Percentiles rank a stretch among this genome's conserved stretches.
phyloP scores from a whole-genome alignment of 225 moss, liverwort and hornwort genomes.

The Thuidium tamariscinum region DNA sequence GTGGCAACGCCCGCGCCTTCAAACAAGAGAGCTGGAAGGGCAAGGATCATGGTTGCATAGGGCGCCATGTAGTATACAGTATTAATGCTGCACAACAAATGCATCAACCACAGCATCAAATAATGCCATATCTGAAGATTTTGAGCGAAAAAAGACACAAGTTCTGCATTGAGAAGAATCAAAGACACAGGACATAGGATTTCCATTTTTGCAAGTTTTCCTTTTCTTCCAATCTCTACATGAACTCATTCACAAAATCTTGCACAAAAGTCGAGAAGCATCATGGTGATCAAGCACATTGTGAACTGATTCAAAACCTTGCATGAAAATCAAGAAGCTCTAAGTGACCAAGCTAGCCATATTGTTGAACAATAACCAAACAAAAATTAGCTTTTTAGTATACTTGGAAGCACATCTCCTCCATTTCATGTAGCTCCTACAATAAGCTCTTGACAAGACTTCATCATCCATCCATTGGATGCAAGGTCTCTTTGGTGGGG shows the following conservation, averaged over 20 bases:
- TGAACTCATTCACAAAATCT: not conserved
- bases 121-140: too few relatives aligned
- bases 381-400: not conserved
- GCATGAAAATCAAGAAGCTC: not conserved
- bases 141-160: too few relatives aligned
- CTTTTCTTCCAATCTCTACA: not conserved
- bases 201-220: not conserved
- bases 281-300: not conserved
- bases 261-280: not conserved
- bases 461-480: not conserved
- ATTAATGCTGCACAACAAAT: conserved; percentile 51
- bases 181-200: not conserved
- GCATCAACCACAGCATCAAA: not conserved
- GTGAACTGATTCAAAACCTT: not conserved
- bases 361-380: not conserved
- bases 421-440: not conserved
- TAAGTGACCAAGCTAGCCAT: not conserved
- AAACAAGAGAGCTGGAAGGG: conserved; percentile 48
- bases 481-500: rapidly evolving
- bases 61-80: conserved; percentile 86
- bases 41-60: conserved; percentile 70
- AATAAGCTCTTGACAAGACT: not conserved
- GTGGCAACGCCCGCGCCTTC: conserved; percentile 46
- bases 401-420: not conserved
- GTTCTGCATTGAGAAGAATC: not conserved